phyloP scores from a whole-genome alignment of 176 grass and related monocot species.

The Paspalum vaginatum region DNA sequence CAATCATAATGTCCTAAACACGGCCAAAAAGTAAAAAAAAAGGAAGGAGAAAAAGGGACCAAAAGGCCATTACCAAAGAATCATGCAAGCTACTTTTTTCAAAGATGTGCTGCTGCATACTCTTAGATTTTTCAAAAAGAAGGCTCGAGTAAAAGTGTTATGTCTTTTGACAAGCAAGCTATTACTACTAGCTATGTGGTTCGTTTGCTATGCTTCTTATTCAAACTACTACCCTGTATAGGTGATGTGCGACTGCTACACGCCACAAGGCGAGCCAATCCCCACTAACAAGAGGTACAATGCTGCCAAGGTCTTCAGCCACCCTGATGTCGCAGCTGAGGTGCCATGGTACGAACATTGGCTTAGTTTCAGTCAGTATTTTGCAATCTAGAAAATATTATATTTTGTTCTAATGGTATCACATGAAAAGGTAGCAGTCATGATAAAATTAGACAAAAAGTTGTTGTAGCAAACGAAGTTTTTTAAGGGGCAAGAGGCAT shows the following conservation, averaged over 20 bases:
- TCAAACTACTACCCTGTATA: slow-evolving; percentile 33
- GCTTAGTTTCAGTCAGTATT: neutral
- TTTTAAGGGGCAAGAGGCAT: too few species aligned
- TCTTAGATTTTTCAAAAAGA: neutral
- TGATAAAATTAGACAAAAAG: neutral
- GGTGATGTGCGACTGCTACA: slow-evolving; percentile 99
- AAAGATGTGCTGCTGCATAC: neutral
- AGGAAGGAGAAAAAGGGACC: neutral
- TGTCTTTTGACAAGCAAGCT: slow-evolving; percentile 9
- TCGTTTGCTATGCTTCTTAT: neutral
- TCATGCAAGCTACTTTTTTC: neutral
- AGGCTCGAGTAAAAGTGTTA: neutral
- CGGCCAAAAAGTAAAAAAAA: neutral
- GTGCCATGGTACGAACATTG: slow-evolving; percentile 64
- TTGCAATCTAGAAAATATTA: neutral
- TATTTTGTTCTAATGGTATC: neutral
- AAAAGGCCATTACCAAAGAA: neutral
- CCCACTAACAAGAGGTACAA: slow-evolving; percentile 86
- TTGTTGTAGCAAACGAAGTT: neutral
- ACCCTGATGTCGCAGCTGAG: slow-evolving; percentile 64
- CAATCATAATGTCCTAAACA: neutral
- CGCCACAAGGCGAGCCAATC: slow-evolving; percentile 78
- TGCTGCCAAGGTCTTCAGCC: slow-evolving; percentile 82
- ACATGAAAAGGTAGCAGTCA: neutral
- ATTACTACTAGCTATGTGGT: too few species aligned